Evolutionary conservation across 2,329 filamentous ascomycete genomes (phyloP).

Genomic region (Dothideomycetidae sp.): DNA sequence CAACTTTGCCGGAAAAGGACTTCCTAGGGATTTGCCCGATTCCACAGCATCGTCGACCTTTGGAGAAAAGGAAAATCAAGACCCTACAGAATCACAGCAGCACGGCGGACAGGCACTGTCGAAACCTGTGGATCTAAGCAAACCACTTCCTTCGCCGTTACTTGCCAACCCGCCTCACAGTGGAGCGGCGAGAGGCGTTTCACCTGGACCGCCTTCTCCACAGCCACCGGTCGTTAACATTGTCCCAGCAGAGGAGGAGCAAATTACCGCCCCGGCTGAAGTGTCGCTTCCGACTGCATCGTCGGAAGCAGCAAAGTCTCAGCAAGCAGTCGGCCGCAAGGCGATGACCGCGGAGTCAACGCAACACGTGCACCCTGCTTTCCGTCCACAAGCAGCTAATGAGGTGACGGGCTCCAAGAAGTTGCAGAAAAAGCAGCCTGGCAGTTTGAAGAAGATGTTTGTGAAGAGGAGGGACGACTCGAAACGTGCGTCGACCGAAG

Average conservation of each 20-base stretch:
- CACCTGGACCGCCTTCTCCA: slow-evolving; percentile 9
- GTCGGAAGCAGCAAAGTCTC: too few species aligned
- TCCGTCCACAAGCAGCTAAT: slow-evolving; percentile 20
- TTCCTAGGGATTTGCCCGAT: slow-evolving; percentile 24
- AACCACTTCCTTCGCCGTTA: slow-evolving; percentile 2
- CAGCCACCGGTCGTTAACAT: slow-evolving; percentile 11
- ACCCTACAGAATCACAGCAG: neutral
- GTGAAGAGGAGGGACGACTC: slow-evolving; percentile 45
- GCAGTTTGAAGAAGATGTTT: slow-evolving; percentile 50
- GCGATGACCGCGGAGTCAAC: slow-evolving; percentile 15
- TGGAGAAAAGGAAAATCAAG: slow-evolving; percentile 8
- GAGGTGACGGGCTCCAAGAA: slow-evolving; percentile 22
- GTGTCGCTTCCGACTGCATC: slow-evolving; percentile 1
- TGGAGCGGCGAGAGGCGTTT: slow-evolving; percentile 6
- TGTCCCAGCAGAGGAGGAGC: slow-evolving; percentile 5
- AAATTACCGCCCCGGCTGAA: neutral
- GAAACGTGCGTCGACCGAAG: slow-evolving; percentile 14
- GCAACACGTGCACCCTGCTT: slow-evolving; percentile 29
- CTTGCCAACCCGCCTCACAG: neutral
- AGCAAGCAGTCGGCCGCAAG: slow-evolving; percentile 17
- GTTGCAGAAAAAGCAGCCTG: slow-evolving; percentile 29
- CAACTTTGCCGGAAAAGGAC: slow-evolving; percentile 54
- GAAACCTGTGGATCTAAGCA: slow-evolving; percentile 2
- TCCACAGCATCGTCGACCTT: slow-evolving; percentile 10
- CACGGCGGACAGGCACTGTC: neutral